Evolutionary conservation across 1,284 basidiomycete species (phyloP).

Genomic region (Marasmius fiardii): DNA sequence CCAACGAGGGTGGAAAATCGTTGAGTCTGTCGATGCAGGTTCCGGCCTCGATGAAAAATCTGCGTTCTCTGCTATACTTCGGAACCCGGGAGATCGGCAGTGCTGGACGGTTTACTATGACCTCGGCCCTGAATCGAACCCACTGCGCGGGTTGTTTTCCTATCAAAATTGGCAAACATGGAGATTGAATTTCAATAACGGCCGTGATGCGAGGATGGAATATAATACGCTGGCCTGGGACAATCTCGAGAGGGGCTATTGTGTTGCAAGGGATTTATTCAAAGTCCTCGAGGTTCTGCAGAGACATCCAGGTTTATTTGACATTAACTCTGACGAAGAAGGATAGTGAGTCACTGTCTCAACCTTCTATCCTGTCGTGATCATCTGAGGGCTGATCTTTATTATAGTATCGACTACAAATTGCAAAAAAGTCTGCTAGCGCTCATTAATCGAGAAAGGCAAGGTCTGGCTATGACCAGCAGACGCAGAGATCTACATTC

Average conservation of each 20-base stretch:
- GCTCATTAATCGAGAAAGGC: not conserved
- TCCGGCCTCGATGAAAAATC: not conserved
- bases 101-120: constrained; percentile 7
- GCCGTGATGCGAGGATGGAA: not conserved
- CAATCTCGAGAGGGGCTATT: too few relatives aligned
- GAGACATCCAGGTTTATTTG: too few relatives aligned
- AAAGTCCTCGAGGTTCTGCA: too few relatives aligned
- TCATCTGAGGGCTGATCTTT: too few relatives aligned
- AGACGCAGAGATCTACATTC: not conserved
- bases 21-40: not conserved
- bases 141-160: not conserved
- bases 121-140: not conserved
- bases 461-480: not conserved
- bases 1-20: constrained; percentile 20
- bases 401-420: too few relatives aligned
- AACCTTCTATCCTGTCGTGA: too few relatives aligned
- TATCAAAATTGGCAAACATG: not conserved
- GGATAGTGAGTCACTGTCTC: too few relatives aligned
- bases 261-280: too few relatives aligned
- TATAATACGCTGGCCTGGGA: too few relatives aligned
- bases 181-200: not conserved
- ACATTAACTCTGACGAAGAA: too few relatives aligned
- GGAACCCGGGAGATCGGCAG: constrained; percentile 3
- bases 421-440: not conserved
- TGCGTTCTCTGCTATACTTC: constrained; percentile 2